Evolutionary conservation across 2,329 filamentous ascomycete genomes (phyloP).

Genomic region (Fusarium concolor): DNA sequence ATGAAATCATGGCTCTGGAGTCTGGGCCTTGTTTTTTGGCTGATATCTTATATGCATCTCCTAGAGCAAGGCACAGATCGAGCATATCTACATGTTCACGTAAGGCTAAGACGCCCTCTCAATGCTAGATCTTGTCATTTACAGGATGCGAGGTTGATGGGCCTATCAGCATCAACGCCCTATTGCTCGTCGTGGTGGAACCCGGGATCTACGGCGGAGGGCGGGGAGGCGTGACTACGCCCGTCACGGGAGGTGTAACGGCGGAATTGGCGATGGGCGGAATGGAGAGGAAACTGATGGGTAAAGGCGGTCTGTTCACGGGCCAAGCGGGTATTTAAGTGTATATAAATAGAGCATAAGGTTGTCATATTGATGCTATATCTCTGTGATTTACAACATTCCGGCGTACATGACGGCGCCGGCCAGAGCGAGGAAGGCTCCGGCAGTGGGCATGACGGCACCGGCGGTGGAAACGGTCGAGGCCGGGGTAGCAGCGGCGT

Average conservation of each 20-base stretch:
- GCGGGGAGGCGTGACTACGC: constrained; percentile 25
- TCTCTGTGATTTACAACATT: constrained; percentile 37
- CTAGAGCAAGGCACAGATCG: constrained; percentile 8
- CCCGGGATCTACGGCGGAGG: constrained; percentile 35
- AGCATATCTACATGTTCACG: neutral
- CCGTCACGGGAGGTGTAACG: constrained; percentile 29
- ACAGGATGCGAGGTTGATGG: constrained; percentile 23
- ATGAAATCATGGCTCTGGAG: neutral
- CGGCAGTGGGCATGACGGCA: constrained; percentile 43
- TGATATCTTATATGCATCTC: constrained; percentile 23
- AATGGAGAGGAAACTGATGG: constrained; percentile 23
- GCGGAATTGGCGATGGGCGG: constrained; percentile 26
- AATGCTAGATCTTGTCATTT: constrained; percentile 38
- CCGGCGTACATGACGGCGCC: constrained; percentile 47
- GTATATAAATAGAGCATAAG: constrained; percentile 7
- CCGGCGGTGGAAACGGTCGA: constrained; percentile 38
- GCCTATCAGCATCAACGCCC: constrained; percentile 41
- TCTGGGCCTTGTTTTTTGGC: neutral
- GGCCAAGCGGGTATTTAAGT: constrained; percentile 9
- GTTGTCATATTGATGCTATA: neutral
- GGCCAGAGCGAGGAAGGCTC: constrained; percentile 45
- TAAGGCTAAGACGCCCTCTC: constrained; percentile 32
- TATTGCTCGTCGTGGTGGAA: constrained; percentile 43
- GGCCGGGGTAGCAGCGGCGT: constrained; percentile 31
- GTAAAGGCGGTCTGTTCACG: constrained; percentile 32